phyloP scores from a whole-genome alignment of 2,329 filamentous ascomycete species.

The Trichoderma koningii region DNA sequence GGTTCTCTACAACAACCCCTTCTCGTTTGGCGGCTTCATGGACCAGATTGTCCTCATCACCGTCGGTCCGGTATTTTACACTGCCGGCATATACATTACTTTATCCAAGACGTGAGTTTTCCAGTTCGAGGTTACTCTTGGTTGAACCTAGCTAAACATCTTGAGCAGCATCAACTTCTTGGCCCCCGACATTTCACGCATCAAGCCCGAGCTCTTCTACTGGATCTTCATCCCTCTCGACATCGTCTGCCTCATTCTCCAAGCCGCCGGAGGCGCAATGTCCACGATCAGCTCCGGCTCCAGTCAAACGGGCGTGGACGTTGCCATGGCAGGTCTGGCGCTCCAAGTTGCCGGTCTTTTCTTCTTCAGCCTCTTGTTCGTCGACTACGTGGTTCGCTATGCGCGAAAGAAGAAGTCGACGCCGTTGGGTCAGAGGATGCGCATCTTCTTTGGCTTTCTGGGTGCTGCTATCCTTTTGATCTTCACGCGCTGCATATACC shows the following conservation, averaged over 20 bases:
- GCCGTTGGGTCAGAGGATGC: slow-evolving; percentile 33
- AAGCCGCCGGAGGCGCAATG: slow-evolving; percentile 58
- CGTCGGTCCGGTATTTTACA: slow-evolving; percentile 42
- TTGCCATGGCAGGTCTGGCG: slow-evolving; percentile 54
- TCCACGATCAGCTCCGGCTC: slow-evolving; percentile 48
- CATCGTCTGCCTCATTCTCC: slow-evolving; percentile 55
- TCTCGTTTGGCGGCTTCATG: slow-evolving; percentile 59
- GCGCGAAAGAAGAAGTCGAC: slow-evolving; percentile 32
- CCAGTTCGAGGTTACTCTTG: background rate
- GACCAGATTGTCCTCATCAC: slow-evolving; percentile 66
- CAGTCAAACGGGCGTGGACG: slow-evolving; percentile 45
- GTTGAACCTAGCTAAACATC: slow-evolving; percentile 10
- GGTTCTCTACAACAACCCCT: slow-evolving; percentile 58
- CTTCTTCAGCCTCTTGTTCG: slow-evolving; percentile 52
- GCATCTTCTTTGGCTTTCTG: slow-evolving; percentile 55
- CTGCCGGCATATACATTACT: slow-evolving; percentile 56
- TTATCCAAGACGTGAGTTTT: slow-evolving; percentile 45
- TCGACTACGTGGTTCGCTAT: slow-evolving; percentile 51
- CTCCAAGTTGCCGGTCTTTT: slow-evolving; percentile 59
- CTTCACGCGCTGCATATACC: slow-evolving; percentile 62
- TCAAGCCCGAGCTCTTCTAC: slow-evolving; percentile 46
- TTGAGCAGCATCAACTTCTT: slow-evolving; percentile 43
- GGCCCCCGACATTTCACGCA: slow-evolving; percentile 43
- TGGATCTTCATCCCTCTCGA: slow-evolving; percentile 56
- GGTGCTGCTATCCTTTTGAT: slow-evolving; percentile 59